A percentile compares a stretch with the other conserved stretches of the same genome.
These are phyloP conservation scores for Babesia ovata DNA, from an alignment of 169 alveolate species.

Conservation along the genomic window DNA sequence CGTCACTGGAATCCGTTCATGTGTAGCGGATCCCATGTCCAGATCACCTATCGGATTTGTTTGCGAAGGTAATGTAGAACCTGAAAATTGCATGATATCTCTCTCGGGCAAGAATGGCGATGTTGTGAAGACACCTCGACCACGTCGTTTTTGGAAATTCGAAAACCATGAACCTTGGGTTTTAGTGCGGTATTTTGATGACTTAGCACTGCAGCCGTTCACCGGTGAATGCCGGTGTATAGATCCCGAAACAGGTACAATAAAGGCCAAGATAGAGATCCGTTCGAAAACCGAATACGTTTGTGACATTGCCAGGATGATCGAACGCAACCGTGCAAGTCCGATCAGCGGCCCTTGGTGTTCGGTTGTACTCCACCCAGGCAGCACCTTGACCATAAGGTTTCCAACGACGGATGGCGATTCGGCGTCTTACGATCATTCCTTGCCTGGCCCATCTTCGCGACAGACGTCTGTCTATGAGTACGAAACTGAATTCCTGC, in stretches of 20 bases:
- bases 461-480: not conserved
- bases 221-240: slow-evolving; percentile 4
- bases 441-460: not conserved
- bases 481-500: not conserved
- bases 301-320: not conserved
- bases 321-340: not conserved
- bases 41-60: not conserved
- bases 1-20: slow-evolving; percentile 11
- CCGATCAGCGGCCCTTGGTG: slow-evolving; percentile 6
- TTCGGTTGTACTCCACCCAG: slow-evolving; percentile 4
- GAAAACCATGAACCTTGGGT: no score
- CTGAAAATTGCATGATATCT: not conserved
- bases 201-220: not conserved
- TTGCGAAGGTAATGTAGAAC: slow-evolving; percentile 10
- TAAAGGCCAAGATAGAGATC: slow-evolving; percentile 11
- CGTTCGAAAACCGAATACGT: not conserved
- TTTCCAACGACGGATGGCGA: not conserved
- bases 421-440: not conserved
- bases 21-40: slow-evolving; percentile 12
- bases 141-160: not conserved
- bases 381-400: slow-evolving; percentile 7
- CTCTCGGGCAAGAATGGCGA: not conserved
- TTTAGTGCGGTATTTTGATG: not conserved
- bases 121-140: not conserved
- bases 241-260: not conserved